A percentile compares a stretch with the other conserved stretches of the same genome.
These are phyloP conservation scores for Nannizziopsis barbatae DNA, from an alignment of 2,329 filamentous ascomycete species.

Conservation along the genomic window DNA sequence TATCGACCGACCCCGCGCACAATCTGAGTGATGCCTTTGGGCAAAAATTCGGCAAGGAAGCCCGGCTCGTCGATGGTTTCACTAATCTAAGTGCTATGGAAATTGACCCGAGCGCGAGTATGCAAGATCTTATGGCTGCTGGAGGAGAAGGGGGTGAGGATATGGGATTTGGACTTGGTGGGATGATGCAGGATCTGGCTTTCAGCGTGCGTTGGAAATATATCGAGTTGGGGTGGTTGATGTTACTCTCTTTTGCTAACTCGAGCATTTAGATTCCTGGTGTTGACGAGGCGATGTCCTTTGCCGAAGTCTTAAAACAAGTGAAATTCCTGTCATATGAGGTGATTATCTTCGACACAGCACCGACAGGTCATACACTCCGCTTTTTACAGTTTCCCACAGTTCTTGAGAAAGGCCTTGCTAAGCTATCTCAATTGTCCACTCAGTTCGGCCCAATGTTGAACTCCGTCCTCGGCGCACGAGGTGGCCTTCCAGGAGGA, in stretches of 20 bases:
- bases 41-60: conserved; percentile 99
- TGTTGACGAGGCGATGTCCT: conserved; percentile 99
- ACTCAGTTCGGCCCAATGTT: conserved; percentile 92
- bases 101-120: conserved; percentile 95
- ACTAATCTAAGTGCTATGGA: conserved; percentile 96
- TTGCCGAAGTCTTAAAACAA: conserved; percentile 97
- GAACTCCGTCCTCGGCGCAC: conserved; percentile 76
- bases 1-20: conserved; percentile 96
- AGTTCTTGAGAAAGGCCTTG: conserved; percentile 95
- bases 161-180: conserved; percentile 62
- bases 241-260: conserved; percentile 9
- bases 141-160: conserved; percentile 54
- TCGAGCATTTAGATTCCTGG: conserved; percentile 65
- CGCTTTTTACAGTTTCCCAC: conserved; percentile 98
- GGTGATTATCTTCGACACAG: conserved; percentile 97
- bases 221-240: conserved; percentile 2
- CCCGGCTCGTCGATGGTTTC: conserved; percentile 81
- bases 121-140: conserved; percentile 82
- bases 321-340: conserved; percentile 98
- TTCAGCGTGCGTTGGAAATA: conserved; percentile 59
- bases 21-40: conserved; percentile 96
- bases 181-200: conserved; percentile 97
- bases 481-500: conserved; percentile 73
- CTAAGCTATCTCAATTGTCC: conserved; percentile 88
- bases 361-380: conserved; percentile 92